These are phyloP conservation scores for Saturnispora zaruensis DNA, from an alignment of 805 yeast species.

Conservation along the genomic window DNA sequence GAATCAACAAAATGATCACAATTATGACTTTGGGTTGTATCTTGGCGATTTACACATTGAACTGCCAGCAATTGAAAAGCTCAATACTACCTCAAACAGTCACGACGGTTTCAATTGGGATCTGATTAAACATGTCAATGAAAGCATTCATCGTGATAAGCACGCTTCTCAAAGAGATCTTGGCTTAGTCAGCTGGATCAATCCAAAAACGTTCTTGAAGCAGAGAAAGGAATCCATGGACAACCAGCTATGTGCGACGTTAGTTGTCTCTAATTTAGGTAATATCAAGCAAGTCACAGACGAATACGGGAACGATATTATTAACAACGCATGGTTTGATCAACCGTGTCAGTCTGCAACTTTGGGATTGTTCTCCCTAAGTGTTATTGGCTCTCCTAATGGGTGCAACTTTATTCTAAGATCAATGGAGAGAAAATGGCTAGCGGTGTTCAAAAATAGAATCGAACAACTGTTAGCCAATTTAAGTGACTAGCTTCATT, in stretches of 20 bases:
- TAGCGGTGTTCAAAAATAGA: conserved; percentile 4
- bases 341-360: conserved; percentile 12
- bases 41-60: conserved; percentile 12
- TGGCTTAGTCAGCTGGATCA: conserved; percentile 10
- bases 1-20: neutral
- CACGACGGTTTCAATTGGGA: conserved; percentile 9
- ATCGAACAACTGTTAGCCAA: conserved; percentile 1
- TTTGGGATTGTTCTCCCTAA: conserved; percentile 10
- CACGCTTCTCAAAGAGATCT: conserved; percentile 10
- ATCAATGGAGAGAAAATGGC: conserved; percentile 6
- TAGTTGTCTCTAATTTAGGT: conserved; percentile 10
- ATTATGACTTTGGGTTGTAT: conserved; percentile 10
- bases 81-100: neutral
- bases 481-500: neutral
- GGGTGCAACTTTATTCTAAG: conserved; percentile 8
- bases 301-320: neutral
- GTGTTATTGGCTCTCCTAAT: conserved; percentile 9
- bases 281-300: neutral
- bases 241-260: conserved; percentile 13
- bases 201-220: conserved; percentile 7
- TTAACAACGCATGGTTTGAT: conserved; percentile 10
- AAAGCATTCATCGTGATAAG: conserved; percentile 9
- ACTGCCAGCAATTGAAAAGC: conserved; percentile 8
- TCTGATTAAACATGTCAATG: conserved; percentile 10
- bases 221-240: conserved; percentile 3